Base-by-base conservation (phyloP, 1,284 basidiomycete species). In the Sutorius eximius region DNA sequence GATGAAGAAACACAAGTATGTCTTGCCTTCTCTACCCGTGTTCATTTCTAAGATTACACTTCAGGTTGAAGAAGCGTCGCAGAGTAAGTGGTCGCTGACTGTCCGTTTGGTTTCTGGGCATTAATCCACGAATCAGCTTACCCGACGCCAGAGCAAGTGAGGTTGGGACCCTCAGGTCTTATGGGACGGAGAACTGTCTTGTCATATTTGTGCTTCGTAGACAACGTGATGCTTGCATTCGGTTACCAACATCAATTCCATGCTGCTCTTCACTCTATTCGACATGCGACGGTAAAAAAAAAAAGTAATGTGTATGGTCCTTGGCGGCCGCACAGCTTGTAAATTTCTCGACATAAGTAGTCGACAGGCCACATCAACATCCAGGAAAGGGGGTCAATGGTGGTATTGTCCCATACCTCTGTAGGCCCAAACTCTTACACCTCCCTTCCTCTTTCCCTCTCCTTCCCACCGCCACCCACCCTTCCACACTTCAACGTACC, bases 1-100 rank as follows among this genome's bases (percentile, higher is more conserved):
- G 82, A 93, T 93, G 87, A 90, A 88, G 82, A 93, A 91, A 74
- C 91, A 93, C 69, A 93, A 93, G 89, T 91, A 68, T 72, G 87
- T 77, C n/a, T 16, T 15, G 36, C 51, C n/a, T 29, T 32, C 51
- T 50, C 50, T 47, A 22, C 51, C 36, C 7, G 3, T 24, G 16
- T 43, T 38, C 45, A 27, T 42, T 32, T 58, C 40, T 57, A 30
- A 67, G 27, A 15, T 38, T 20, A 22, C 11, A 20, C 50, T 32
- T 33, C 45, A 77, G 75, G 62, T 67, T 76, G 61, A 78, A 75
- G 70, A 78, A 78, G 70, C 71, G 77, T 52, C 75, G 77, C 52
- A 73, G 74, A 65, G 74, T 76, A 45, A 56, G 75, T 61, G 41
- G 55, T 54, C 42, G 13, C 36, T 10, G 6, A 29, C 5, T 12